Evolutionary conservation across 305 asterid genomes (phyloP).

Genomic region (Fraxinus greggii): DNA sequence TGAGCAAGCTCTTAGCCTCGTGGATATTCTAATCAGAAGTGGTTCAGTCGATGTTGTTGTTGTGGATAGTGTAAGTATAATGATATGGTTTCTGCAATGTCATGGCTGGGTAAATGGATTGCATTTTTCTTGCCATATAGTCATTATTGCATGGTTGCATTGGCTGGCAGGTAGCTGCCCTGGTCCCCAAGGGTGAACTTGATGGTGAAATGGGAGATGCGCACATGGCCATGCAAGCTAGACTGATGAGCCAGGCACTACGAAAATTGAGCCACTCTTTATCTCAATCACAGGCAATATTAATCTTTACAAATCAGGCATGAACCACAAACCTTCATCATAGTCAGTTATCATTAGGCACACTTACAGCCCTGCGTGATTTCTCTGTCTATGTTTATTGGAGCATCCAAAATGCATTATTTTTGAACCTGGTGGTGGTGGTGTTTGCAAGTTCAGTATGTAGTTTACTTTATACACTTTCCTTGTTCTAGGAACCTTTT

Average conservation of each 20-base stretch:
- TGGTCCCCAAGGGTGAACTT: constrained; percentile 86
- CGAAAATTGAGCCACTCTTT: constrained; percentile 94
- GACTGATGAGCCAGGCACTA: constrained; percentile 97
- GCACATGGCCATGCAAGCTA: constrained; percentile 99
- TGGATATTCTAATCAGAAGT: constrained; percentile 93
- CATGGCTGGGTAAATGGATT: constrained; percentile 17
- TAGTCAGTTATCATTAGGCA: background rate
- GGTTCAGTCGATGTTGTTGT: constrained; percentile 98
- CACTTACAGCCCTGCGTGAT: background rate
- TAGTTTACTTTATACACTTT: background rate
- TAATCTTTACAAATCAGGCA: constrained; percentile 89
- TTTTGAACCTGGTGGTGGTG: background rate
- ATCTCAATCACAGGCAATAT: constrained; percentile 81
- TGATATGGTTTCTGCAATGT: constrained; percentile 15
- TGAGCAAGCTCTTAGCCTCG: constrained; percentile 97
- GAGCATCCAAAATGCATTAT: background rate
- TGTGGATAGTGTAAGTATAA: constrained; percentile 89
- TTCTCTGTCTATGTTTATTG: background rate
- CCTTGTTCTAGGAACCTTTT: background rate
- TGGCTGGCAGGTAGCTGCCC: constrained; percentile 84
- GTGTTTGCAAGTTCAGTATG: background rate
- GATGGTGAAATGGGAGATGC: constrained; percentile 99
- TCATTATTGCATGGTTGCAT: constrained; percentile 3
- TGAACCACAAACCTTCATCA: constrained; percentile 8
- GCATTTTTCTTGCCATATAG: constrained; percentile 16